Evolutionary conservation across 805 yeast species (phyloP), one percentile per base, ranked within the genome.

Genomic region (Wickerhamiella occidentalis): DNA sequence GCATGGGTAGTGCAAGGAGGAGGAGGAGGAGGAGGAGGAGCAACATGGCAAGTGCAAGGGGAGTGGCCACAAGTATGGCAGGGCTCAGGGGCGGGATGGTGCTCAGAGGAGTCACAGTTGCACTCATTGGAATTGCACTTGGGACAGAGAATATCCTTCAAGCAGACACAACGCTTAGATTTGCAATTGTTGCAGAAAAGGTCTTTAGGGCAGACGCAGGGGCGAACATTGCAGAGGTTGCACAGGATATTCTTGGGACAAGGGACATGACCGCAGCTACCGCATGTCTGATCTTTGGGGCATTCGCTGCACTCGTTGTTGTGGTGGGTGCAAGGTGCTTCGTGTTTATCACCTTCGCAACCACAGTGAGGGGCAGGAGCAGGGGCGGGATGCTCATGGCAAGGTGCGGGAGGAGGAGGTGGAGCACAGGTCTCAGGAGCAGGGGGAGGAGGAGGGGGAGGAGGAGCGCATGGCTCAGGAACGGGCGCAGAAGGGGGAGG

Each of bases 151-250:
- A 45, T 17, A 17, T 33, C 47, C 41, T 45, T 45, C 40, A 37
- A 37, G 25, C 47, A 45, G 8, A 45, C 25, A 13, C 47, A 45
- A 30, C 41, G 47, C 25, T 45, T 45, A 21, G 21, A 35, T 17
- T 36, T 23, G 41, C 47, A 45, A 12, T 15, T 36, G 5, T n/a
- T 9, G 26, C 47, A 45, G 11, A 13, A 6, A 6, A 9, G 9
- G 18, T 17, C 23, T 12, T 26, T 28, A 13, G 36, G 38, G 33
- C 47, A 45, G 25, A 22, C 47, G 15, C 47, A 44, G 15, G 47
- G 47, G 22, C 30, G 36, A n/a, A 25, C 21, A 21, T 35, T 29
- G 40, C 47, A 44, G 21, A 23, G 21, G n/a, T 19, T 11, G 40
- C 47, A 44, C 2, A 33, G 25, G 15, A 33, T 35, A 17, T 44